Evolutionary conservation across 2,329 filamentous ascomycete species (phyloP).

Genomic region (Tolypocladium endophyticum): DNA sequence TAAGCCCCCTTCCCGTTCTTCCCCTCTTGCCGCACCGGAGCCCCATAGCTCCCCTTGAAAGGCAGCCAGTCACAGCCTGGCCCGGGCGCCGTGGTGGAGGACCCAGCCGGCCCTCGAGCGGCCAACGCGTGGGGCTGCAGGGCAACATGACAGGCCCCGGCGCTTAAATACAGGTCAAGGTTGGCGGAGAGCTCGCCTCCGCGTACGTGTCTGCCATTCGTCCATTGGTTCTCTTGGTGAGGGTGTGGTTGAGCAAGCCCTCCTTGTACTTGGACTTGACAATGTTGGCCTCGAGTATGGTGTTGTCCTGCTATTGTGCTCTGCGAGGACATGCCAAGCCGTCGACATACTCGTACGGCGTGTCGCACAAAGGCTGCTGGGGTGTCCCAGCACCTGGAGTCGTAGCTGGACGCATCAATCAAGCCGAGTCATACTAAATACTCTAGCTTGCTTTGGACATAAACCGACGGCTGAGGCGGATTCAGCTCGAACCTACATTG

Average conservation of each 20-base stretch:
- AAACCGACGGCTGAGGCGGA: neutral
- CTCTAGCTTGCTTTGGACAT: neutral
- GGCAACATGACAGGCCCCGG: constrained; percentile 39
- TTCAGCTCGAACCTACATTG: neutral
- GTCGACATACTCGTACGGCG: neutral
- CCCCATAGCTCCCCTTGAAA: neutral
- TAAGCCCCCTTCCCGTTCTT: neutral
- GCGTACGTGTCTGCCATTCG: constrained; percentile 11
- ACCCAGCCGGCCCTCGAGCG: constrained; percentile 5
- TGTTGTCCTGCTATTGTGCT: neutral
- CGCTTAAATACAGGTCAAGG: constrained; percentile 38
- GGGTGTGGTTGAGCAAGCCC: neutral
- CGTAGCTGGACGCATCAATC: neutral
- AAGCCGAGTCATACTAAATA: neutral
- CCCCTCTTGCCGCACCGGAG: neutral
- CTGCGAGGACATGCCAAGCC: neutral
- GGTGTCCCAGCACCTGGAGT: neutral
- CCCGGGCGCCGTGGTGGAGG: constrained; percentile 10
- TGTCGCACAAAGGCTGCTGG: neutral
- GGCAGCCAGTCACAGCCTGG: constrained; percentile 7
- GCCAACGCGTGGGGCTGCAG: constrained; percentile 33
- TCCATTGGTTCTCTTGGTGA: neutral
- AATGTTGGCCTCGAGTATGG: neutral
- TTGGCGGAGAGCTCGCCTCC: constrained; percentile 25
- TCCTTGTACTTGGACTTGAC: neutral